These are phyloP conservation scores for Helotiales sp. DNA, from an alignment of 2,329 filamentous ascomycete genomes.

Conservation along the genomic window DNA sequence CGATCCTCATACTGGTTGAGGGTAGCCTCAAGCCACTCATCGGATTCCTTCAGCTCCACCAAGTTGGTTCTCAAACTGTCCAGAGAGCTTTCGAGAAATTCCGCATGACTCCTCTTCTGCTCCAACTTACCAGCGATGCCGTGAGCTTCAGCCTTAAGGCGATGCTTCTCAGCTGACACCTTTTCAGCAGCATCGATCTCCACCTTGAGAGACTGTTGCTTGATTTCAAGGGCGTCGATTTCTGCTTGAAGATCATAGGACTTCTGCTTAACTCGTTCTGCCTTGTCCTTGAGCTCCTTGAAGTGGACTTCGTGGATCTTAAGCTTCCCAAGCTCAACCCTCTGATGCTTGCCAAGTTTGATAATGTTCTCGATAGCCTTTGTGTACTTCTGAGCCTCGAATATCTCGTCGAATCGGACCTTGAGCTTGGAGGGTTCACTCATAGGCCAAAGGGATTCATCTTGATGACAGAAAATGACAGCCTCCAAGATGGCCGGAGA, in stretches of 20 bases:
- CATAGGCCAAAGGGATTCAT: slow-evolving; percentile 96
- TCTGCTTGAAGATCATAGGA: slow-evolving; percentile 68
- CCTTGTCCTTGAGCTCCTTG: slow-evolving; percentile 84
- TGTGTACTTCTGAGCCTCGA: slow-evolving; percentile 95
- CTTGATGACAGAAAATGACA: slow-evolving; percentile 98
- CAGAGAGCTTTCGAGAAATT: slow-evolving; percentile 72
- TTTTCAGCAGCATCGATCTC: slow-evolving; percentile 65
- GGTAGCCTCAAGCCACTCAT: slow-evolving; percentile 73
- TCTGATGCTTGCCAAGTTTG: slow-evolving; percentile 79
- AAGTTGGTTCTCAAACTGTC: slow-evolving; percentile 73
- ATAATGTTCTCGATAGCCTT: slow-evolving; percentile 98
- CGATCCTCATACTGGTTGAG: slow-evolving; percentile 79
- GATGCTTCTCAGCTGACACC: slow-evolving; percentile 66
- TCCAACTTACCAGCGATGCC: slow-evolving; percentile 76
- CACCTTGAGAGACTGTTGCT: slow-evolving; percentile 61
- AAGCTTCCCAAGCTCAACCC: slow-evolving; percentile 72
- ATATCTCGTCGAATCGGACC: slow-evolving; percentile 96
- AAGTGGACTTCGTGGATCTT: slow-evolving; percentile 78
- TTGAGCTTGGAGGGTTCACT: slow-evolving; percentile 86
- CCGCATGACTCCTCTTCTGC: slow-evolving; percentile 76
- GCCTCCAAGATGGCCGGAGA: slow-evolving; percentile 88
- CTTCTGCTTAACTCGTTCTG: slow-evolving; percentile 71
- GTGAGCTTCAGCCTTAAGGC: slow-evolving; percentile 74
- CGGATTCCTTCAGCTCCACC: slow-evolving; percentile 77
- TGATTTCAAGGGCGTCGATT: slow-evolving; percentile 63